phyloP scores from a whole-genome alignment of 345 rosid genomes.

The Populus alba region DNA sequence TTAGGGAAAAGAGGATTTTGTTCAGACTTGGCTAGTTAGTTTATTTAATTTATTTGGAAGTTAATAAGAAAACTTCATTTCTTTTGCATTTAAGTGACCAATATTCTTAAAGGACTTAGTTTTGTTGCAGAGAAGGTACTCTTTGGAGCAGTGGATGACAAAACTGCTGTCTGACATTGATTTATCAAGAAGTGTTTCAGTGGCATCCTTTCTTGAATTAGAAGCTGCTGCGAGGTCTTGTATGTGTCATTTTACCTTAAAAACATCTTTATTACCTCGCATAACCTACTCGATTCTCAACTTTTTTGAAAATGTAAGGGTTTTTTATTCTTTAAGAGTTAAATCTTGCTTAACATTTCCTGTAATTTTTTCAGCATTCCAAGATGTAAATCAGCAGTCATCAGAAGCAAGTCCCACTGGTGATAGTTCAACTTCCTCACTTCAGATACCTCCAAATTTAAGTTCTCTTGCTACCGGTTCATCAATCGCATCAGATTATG shows the following conservation, averaged over 20 bases:
- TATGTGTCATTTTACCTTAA: slow-evolving; percentile 45
- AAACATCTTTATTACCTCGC: background rate
- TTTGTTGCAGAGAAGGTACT: slow-evolving; percentile 87
- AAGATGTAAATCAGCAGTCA: slow-evolving; percentile 58
- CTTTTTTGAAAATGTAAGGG: background rate
- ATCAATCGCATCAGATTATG: slow-evolving; percentile 82
- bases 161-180: slow-evolving; percentile 93
- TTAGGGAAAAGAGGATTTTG: background rate
- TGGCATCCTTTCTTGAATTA: slow-evolving; percentile 94
- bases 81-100: slow-evolving; percentile 11
- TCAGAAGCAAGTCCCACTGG: slow-evolving; percentile 47
- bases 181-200: slow-evolving; percentile 77
- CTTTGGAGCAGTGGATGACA: slow-evolving; percentile 95
- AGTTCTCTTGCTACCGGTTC: slow-evolving; percentile 55
- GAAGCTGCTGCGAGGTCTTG: slow-evolving; percentile 98
- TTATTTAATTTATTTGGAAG: background rate
- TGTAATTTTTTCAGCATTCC: slow-evolving; percentile 68
- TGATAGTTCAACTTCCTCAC: slow-evolving; percentile 41
- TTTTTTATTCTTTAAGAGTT: background rate
- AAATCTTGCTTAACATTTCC: slow-evolving; percentile 7
- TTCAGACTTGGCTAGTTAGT: background rate
- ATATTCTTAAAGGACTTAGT: slow-evolving; percentile 44
- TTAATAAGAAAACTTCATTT: background rate
- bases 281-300: background rate
- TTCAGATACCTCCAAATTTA: slow-evolving; percentile 45